These are phyloP conservation scores for Chaetomiaceae sp. DNA, from an alignment of 2,329 filamentous ascomycete species.

Conservation along the genomic window DNA sequence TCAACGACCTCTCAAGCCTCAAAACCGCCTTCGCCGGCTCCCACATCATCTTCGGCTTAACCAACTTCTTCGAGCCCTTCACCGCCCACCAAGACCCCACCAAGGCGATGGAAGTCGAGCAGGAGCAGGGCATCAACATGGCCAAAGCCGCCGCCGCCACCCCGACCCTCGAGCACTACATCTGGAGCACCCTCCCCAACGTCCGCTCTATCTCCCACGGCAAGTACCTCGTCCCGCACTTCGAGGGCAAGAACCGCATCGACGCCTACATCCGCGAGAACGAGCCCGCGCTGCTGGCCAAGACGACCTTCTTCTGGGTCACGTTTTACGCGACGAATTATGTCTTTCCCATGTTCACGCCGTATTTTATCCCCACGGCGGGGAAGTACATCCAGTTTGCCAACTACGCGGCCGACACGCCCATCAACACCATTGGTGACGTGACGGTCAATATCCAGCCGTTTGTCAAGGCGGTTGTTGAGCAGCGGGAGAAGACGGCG, in stretches of 20 bases:
- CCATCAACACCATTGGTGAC: conserved; percentile 32
- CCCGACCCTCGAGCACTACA: conserved; percentile 21
- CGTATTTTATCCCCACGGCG: conserved; percentile 13
- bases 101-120: conserved; percentile 20
- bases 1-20: conserved; percentile 35
- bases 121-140: conserved; percentile 24
- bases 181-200: conserved; percentile 26
- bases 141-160: conserved; percentile 20
- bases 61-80: conserved; percentile 26
- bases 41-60: conserved; percentile 40
- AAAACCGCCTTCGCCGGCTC: conserved; percentile 38
- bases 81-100: background rate
- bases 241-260: conserved; percentile 23
- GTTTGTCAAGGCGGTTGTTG: conserved; percentile 32
- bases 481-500: conserved; percentile 29
- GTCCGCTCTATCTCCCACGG: conserved; percentile 8
- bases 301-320: conserved; percentile 27
- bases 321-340: conserved; percentile 20
- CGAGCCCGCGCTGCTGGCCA: conserved; percentile 14
- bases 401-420: conserved; percentile 25
- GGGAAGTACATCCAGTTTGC: conserved; percentile 31
- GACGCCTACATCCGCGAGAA: conserved; percentile 20
- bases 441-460: conserved; percentile 31
- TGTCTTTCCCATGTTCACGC: conserved; percentile 18
- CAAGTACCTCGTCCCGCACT: conserved; percentile 24